Conservation (phyloP, 257 asterid genomes). For the Plantago ovata region DNA sequence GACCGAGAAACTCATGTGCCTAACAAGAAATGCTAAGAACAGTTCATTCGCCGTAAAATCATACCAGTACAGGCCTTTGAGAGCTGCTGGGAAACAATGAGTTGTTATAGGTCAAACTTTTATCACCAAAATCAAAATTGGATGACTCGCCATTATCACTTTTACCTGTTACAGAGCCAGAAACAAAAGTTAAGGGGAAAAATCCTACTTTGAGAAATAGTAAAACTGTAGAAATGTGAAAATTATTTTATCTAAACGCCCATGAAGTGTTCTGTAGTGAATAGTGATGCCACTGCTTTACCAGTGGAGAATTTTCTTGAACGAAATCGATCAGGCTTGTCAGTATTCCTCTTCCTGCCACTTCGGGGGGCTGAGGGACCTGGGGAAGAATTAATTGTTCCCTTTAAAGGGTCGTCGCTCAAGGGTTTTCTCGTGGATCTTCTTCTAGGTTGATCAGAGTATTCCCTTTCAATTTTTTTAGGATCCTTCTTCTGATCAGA, state of each 20-base stretch:
- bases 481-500: conserved; percentile 61
- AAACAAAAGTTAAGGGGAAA: neutral
- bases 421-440: conserved; percentile 59
- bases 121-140: conserved; percentile 25
- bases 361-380: conserved; percentile 25
- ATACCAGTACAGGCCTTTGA: conserved; percentile 36
- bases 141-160: conserved; percentile 23
- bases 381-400: conserved; percentile 11
- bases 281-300: neutral
- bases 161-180: conserved; percentile 27
- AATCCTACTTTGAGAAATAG: neutral
- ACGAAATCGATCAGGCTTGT: conserved; percentile 6
- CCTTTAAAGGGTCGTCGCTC: conserved; percentile 26
- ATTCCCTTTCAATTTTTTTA: conserved; percentile 47
- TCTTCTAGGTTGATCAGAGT: conserved; percentile 60
- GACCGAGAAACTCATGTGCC: neutral
- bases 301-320: conserved; percentile 25
- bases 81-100: conserved; percentile 13
- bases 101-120: conserved; percentile 35
- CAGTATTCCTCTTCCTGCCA: conserved; percentile 21
- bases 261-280: no score
- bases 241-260: no score
- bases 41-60: conserved; percentile 5
- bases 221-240: neutral
- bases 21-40: neutral